Evolutionary conservation across 2,329 filamentous ascomycete species (phyloP), one percentile per base, ranked within the genome.

Genomic region (Ophiosphaerella korrae): DNA sequence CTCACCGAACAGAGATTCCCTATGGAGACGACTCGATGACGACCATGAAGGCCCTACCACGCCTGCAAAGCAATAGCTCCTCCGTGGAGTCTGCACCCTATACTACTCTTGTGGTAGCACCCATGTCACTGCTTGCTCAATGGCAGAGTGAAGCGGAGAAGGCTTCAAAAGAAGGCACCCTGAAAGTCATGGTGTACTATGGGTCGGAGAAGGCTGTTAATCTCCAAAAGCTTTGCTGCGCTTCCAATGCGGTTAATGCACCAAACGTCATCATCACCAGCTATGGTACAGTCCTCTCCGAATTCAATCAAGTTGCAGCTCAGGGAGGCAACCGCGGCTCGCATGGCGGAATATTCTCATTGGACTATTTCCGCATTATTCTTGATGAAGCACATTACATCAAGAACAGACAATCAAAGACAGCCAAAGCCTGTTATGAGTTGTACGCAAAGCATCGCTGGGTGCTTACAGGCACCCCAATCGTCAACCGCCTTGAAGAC

Each of bases 111-210:
- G 93, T 99, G 0, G 83, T 99, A n/a, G 94, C 94, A 0, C 94
- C 94, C 1, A 97, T 97, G 86, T 97, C 94, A 8, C 79, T 99
- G 2, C 81, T 99, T n/a, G 84, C 93, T 0, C 94, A 99, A 71
- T 99, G 94, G 94, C 89, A 96, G 63, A 96, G 90, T 66, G 94
- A 99, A 77, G 90, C 92, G 0, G 86, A 92, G 62, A 96, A 93
- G 66, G 92, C 94, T 0, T 97, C 93, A 0, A 87, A 88, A 56
- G 82, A 88, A 9, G 92, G 92, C 2, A 90, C 90, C 0, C 76
- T 97, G 72, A 95, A 88, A 69, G 86, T 86, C 4, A 84, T 96
- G 66, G 84, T 99, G 11, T 99, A 99, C 74, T 97, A 99, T 66
- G 94, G 94, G 29, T 84, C 78, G 36, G 93, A 97, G 26, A 97